Percentiles rank a stretch among this genome's conserved stretches.
These are phyloP conservation scores for Quercus mongolica DNA, from an alignment of 306 rosid species.

Conservation along the genomic window DNA sequence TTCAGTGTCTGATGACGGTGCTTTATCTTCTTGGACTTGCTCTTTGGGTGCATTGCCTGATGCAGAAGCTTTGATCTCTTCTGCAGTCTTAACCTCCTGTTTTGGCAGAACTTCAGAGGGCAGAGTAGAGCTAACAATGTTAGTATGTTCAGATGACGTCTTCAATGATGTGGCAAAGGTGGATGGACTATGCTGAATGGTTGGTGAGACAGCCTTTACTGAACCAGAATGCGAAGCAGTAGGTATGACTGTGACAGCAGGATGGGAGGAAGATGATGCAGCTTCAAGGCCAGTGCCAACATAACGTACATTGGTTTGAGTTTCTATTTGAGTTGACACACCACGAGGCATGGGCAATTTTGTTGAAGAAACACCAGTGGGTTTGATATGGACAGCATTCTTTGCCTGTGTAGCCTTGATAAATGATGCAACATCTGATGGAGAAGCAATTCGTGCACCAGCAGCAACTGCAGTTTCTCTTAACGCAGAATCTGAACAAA, in stretches of 20 bases:
- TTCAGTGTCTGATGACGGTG: constrained; percentile 10
- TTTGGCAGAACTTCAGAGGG: constrained; percentile 23
- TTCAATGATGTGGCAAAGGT: constrained; percentile 6
- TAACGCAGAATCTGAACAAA: constrained; percentile 31
- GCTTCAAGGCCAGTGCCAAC: constrained; percentile 21
- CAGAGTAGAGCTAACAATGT: constrained; percentile 20
- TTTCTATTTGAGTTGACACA: constrained; percentile 31
- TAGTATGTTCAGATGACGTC: constrained; percentile 28
- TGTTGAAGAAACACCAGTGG: constrained; percentile 32
- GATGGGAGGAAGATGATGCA: constrained; percentile 3
- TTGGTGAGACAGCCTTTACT: constrained; percentile 20
- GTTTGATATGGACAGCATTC: constrained; percentile 39
- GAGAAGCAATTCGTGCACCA: constrained; percentile 63
- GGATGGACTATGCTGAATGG: constrained; percentile 22
- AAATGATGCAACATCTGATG: constrained; percentile 49
- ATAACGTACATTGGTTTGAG: constrained; percentile 28
- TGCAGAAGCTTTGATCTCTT: constrained; percentile 17
- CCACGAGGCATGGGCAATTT: constrained; percentile 32
- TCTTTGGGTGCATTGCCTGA: constrained; percentile 16
- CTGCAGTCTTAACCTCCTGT: constrained; percentile 37
- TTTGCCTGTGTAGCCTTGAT: constrained; percentile 53
- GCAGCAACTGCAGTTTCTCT: constrained; percentile 61
- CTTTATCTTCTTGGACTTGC: constrained; percentile 27
- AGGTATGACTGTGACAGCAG: constrained; percentile 16
- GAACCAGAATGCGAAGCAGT: constrained; percentile 11